Base-by-base conservation (phyloP, 2,329 filamentous ascomycete species). In the Epichloe hybrida region DNA sequence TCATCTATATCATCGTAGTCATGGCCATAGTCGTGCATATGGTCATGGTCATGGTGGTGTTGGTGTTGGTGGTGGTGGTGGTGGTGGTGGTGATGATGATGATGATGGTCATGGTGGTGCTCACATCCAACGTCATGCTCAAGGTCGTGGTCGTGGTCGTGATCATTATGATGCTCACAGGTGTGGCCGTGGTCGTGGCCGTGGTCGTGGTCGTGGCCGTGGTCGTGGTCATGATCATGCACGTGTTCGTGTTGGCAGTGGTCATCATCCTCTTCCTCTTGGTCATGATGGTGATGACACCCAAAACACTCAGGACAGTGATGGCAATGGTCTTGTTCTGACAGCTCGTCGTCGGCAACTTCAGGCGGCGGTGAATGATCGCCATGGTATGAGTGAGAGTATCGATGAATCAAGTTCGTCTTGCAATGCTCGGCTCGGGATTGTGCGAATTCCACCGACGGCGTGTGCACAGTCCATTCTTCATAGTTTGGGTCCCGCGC, bases 401-500 rank as follows among this genome's bases (percentile, higher is more conserved):
- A 80, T 23, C 79, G 72, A 59, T 78, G 73, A 59, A 80, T 71
- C 12, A 82, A 68, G 52, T 77, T 81, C 42, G 74, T 73, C 57
- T 78, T 79, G 63, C 77, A 81, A 56, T 76, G 72, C 54, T 77
- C 73, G 5, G 77, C 76, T 37, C 77, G 70, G 46, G 72, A 70
- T 55, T 77, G 73, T 0, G 80, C 80, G 56, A 76, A 75, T 52
- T 80, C 77, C 17, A 81, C 74, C 2, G 76, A 74, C 3, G 78
- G 79, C 76, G 83, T 81, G 1, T 69, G 69, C 0, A 78, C 70
- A 34, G 74, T 71, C 74, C 77, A 80, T 21, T 75, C 73, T 40
- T 78, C 76, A 53, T 76, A 76, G 57, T 82, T 83, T 2, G 75
- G 75, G 53, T 82, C 77, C 40, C 79, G 72, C 41, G 76, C 76